Evolutionary conservation across 164 flowering plant genomes (phyloP), one percentile per base, ranked within the genome.

Genomic region (Tetracentron sinense): DNA sequence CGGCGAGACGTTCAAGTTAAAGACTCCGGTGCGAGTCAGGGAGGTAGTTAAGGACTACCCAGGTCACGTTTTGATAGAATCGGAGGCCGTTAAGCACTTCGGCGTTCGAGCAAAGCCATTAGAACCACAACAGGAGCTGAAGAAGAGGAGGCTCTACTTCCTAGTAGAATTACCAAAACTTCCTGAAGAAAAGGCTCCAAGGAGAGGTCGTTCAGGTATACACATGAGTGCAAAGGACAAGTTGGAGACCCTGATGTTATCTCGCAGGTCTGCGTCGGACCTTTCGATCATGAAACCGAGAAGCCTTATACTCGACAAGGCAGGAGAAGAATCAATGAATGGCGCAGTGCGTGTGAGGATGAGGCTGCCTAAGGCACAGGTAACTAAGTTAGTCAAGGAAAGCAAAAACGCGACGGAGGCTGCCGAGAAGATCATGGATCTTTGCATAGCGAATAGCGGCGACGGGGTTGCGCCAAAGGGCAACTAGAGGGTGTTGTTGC

Each of bases 301-400:
- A 5, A 21, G 31, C 1, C 0, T 42, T 0, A 25, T 53, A 1
- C 5, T 26, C 4, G 67, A 38, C 61, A 71, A 62, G 62, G 67
- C 53, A 33, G 60, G 48, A 58, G 64, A 57, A 5, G 62, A 56
- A 16, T 14, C 35, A 16, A 14, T 47, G 7, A 16, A 54, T 17
- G 81, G 69, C 15, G 27, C 59, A 20, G 50, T 68, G 67, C 26
- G 78, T 33, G 64, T 82, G 33, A 70, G 54, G 58, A 15, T 91
- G 81, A 79, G 84, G 75, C 67, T 91, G 29, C 93, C 88, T 1
- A 87, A 77, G 79, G 75, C 87, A 1, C 83, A 86, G 61, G 87
- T 92, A 61, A 85, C 77, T 25, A 86, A 62, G 72, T 27, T 86
- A 72, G 73, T 86, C 78, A 72, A 71, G 56, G 87, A 83, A 44